Percentiles rank a stretch among this genome's conserved stretches.
Evolutionary conservation across 345 rosid genomes (phyloP).

Genomic region (Viola odorata): DNA sequence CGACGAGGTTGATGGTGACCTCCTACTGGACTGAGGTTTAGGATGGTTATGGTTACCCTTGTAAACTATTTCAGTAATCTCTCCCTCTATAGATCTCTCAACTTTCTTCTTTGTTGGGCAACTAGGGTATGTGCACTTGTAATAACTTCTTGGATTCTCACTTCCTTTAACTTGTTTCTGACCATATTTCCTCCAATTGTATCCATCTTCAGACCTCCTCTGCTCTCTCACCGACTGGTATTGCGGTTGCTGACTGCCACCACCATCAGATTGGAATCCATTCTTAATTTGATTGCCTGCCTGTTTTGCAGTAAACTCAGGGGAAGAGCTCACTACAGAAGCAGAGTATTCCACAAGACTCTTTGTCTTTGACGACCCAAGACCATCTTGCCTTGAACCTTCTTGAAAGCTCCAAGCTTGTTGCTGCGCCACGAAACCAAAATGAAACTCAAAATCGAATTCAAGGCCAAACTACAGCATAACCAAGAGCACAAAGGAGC

Average conservation of each 20-base stretch:
- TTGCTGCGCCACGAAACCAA: slow-evolving; percentile 36
- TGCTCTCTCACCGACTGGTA: slow-evolving; percentile 44
- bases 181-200: slow-evolving; percentile 96
- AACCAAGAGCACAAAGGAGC: neutral
- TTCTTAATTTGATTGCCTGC: slow-evolving; percentile 25
- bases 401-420: slow-evolving; percentile 46
- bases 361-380: slow-evolving; percentile 13
- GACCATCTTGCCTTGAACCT: slow-evolving; percentile 28
- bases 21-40: slow-evolving; percentile 62
- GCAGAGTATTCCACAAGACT: slow-evolving; percentile 18
- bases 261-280: slow-evolving; percentile 29
- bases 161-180: slow-evolving; percentile 96
- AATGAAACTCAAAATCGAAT: neutral
- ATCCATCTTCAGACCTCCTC: slow-evolving; percentile 76
- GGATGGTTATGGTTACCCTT: slow-evolving; percentile 90
- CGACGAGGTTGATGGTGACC: slow-evolving; percentile 45
- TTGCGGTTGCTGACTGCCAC: slow-evolving; percentile 28
- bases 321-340: slow-evolving; percentile 36
- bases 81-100: slow-evolving; percentile 78
- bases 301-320: slow-evolving; percentile 39
- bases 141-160: slow-evolving; percentile 90
- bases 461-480: neutral
- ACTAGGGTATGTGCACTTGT: slow-evolving; percentile 73
- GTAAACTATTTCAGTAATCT: slow-evolving; percentile 80
- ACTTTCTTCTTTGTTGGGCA: slow-evolving; percentile 91